Evolutionary conservation across 495 filamentous ascomycete genomes (phyloP), one percentile per base, ranked within the genome.

Genomic region (Penicillium malachiteum): DNA sequence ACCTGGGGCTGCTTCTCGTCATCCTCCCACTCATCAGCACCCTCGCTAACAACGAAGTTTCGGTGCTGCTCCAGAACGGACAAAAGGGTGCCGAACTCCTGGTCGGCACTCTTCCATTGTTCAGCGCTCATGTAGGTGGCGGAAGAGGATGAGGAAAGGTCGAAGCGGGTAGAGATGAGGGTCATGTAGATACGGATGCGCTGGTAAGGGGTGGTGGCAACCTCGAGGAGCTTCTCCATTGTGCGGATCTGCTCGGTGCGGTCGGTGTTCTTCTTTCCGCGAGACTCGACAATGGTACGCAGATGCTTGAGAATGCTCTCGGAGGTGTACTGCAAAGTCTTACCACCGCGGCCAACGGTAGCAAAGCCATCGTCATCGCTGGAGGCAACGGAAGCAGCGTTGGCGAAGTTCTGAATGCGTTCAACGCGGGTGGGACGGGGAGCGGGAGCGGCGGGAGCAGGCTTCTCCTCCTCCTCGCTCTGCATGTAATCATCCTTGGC

Each of bases 291-390:
- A 64, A 99, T 97, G 40, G 87, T 82, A 39, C 91, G 84, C 35
- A 99, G 84, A 72, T 97, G 90, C 80, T 97, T 97, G 69, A 97
- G 85, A 63, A 99, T 99, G 72, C 91, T 96, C 78, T 99, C 94
- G 6, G 94, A 88, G 34, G 94, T 97, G 71, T 93, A 97, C 62
- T 87, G 84, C 40, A 96, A 77, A 40, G 87, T 86, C 66, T 88
- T 90, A 47, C 94, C 95, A 64, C 91, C 88, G 68, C 88, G 87
- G 56, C 88, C 90, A 51, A 97, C 91, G 9, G 86, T 89, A 12
- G 84, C 81, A 64, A 96, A 97, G 41, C 91, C 94, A 62, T 92
- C 89, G 54, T 96, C 88, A 46, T 89, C 88, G 33, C 74, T 85
- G 38, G 85, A 84, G 8, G 66, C 72, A 39, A 85, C 72, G 2